Percentiles rank a stretch among this genome's conserved stretches.
phyloP scores from a whole-genome alignment of 1,284 basidiomycete species.

The Pseudomicrostroma phylloplanum region DNA sequence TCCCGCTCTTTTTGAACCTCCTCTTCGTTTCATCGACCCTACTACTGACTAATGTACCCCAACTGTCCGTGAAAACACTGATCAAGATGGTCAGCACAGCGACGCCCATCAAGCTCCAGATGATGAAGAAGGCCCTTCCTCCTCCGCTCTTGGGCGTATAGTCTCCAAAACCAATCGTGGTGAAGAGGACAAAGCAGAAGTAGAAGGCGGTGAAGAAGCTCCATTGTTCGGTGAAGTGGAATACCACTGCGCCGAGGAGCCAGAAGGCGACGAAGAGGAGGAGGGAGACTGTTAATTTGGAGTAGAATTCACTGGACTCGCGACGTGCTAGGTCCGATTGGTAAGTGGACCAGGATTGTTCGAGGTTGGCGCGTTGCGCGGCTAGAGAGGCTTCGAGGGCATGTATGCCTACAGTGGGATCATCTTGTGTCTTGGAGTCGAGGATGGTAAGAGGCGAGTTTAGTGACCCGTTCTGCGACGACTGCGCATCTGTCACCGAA shows the following conservation, averaged over 20 bases:
- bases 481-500: background rate
- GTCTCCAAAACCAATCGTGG: constrained; percentile 42
- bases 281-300: constrained; percentile 57
- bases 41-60: constrained; percentile 8
- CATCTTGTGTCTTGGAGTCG: constrained; percentile 16
- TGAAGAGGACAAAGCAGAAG: constrained; percentile 60
- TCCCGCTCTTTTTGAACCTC: too few species aligned
- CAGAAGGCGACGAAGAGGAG: constrained; percentile 55
- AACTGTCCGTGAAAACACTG: constrained; percentile 60
- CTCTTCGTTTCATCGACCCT: background rate
- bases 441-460: too few species aligned
- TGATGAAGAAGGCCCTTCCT: constrained; percentile 70
- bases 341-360: constrained; percentile 43
- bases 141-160: constrained; percentile 48
- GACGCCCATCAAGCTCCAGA: constrained; percentile 62
- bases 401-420: constrained; percentile 14
- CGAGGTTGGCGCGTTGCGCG: constrained; percentile 20
- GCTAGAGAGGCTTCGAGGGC: constrained; percentile 13
- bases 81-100: constrained; percentile 34
- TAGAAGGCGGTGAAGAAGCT: constrained; percentile 57
- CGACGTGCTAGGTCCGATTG: constrained; percentile 47
- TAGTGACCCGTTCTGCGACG: constrained; percentile 8
- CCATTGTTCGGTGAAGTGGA: constrained; percentile 58
- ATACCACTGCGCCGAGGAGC: constrained; percentile 58
- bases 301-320: constrained; percentile 56